phyloP scores from a whole-genome alignment of 2,329 filamentous ascomycete species.

The Verticillium albo-atrum region DNA sequence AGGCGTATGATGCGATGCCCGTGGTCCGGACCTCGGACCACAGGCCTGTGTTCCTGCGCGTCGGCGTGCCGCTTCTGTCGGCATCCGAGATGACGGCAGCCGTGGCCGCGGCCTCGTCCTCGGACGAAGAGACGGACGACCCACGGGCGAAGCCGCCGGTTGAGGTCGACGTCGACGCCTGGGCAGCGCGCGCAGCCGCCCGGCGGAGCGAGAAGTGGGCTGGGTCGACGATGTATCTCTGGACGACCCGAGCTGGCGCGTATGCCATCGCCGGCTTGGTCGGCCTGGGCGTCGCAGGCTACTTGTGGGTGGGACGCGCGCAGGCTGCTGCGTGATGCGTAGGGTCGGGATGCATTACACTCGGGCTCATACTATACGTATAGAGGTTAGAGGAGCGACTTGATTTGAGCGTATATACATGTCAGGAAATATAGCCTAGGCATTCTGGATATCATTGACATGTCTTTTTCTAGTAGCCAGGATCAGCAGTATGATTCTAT shows the following conservation, averaged over 20 bases:
- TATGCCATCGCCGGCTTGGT: constrained; percentile 38
- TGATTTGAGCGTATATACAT: background rate
- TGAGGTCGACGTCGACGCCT: constrained; percentile 50
- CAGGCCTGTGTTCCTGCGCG: constrained; percentile 71
- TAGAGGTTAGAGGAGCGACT: background rate
- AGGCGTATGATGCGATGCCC: constrained; percentile 70
- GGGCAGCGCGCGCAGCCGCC: constrained; percentile 44
- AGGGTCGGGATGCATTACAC: background rate
- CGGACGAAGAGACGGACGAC: constrained; percentile 19
- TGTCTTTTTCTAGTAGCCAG: no score
- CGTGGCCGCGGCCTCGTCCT: constrained; percentile 2
- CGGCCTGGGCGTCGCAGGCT: constrained; percentile 35
- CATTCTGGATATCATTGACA: no score
- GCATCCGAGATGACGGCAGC: constrained; percentile 33
- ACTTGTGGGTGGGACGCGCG: constrained; percentile 30
- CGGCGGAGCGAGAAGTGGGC: constrained; percentile 41
- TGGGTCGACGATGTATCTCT: constrained; percentile 51
- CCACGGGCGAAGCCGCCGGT: constrained; percentile 43
- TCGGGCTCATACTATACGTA: background rate
- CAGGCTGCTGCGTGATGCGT: background rate
- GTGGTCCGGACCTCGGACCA: constrained; percentile 84
- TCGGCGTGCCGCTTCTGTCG: constrained; percentile 57
- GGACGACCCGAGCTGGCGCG: constrained; percentile 48
- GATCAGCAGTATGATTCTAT: no score
- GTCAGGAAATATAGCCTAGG: background rate